Evolutionary conservation across 495 filamentous ascomycete genomes (phyloP), one percentile per base, ranked within the genome.

Genomic region (Podospora comata): DNA sequence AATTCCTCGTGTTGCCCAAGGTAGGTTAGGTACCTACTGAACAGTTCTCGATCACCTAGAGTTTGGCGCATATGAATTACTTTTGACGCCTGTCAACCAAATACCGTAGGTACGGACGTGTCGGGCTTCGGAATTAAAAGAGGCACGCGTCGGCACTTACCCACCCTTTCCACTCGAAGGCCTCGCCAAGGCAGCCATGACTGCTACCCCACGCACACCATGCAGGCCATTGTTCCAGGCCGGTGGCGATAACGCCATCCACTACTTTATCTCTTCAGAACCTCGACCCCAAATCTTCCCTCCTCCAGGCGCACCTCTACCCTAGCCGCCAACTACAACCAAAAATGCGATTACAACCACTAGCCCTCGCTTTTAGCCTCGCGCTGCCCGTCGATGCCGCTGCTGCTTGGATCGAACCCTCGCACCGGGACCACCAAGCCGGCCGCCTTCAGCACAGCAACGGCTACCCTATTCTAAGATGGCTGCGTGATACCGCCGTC

Each of bases 401-500:
- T 26, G 59, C 61, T 26, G 73, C 74, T 28, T 67, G 71, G 15
- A 59, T 73, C 57, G 70, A 64, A 15, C 68, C 72, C 13, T 48
- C 39, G 39, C 39, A 48, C 1, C 55, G 32, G 55, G 64, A 68
- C 61, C 62, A 75, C 18, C 55, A 53, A 27, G 61, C 63, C 53
- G 27, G 20, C 5, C 60, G 30, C 32, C 30, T 66, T 48, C 67
- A 62, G 48, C 53, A 44, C 48, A 34, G 55, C 68, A 60, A 62
- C 62, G 63, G 67, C 19, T 82, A 81, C 61, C 76, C 76, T 0
- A 74, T 82, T 32, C 68, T 83, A 78, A 87, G 81, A 63, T 85
- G 86, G 71, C 70, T 92, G 27, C 87, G 90, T 67, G 88, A 93
- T 72, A 84, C 83, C 70, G 77, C 88, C 32, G 86, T 92, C 64